phyloP scores from a whole-genome alignment of 1,284 basidiomycete species.

The Rhodotorula sp. region DNA sequence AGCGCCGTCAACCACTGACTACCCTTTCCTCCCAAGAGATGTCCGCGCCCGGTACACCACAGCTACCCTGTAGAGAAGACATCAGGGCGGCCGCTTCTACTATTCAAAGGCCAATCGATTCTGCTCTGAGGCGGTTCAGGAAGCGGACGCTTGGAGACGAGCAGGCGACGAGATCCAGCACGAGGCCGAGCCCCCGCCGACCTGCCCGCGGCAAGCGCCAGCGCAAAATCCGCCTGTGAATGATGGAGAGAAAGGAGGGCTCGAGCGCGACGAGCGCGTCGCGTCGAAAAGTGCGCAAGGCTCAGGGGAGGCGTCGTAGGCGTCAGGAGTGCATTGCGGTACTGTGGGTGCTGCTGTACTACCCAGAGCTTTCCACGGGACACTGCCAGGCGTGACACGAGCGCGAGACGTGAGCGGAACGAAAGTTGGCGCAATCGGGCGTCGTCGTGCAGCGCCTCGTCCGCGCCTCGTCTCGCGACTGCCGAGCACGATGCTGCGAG shows the following conservation, averaged over 20 bases:
- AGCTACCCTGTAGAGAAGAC: no score
- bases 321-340: no score
- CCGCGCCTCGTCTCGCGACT: background rate
- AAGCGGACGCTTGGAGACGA: background rate
- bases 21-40: no score
- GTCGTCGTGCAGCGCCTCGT: background rate
- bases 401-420: no score
- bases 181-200: no score
- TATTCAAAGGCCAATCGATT: background rate
- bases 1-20: no score
- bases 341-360: no score
- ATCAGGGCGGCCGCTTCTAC: background rate
- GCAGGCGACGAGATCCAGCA: no score
- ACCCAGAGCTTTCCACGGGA: no score
- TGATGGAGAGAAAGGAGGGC: background rate
- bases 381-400: no score
- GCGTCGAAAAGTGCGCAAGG: background rate
- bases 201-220: background rate
- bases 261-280: background rate
- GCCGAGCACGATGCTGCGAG: background rate
- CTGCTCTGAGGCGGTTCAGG: background rate
- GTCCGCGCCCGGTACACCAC: no score
- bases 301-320: background rate
- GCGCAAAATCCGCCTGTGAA: background rate
- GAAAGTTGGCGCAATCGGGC: background rate